These are phyloP conservation scores for Ustulina deusta DNA, from an alignment of 2,329 filamentous ascomycete species.

Conservation along the genomic window DNA sequence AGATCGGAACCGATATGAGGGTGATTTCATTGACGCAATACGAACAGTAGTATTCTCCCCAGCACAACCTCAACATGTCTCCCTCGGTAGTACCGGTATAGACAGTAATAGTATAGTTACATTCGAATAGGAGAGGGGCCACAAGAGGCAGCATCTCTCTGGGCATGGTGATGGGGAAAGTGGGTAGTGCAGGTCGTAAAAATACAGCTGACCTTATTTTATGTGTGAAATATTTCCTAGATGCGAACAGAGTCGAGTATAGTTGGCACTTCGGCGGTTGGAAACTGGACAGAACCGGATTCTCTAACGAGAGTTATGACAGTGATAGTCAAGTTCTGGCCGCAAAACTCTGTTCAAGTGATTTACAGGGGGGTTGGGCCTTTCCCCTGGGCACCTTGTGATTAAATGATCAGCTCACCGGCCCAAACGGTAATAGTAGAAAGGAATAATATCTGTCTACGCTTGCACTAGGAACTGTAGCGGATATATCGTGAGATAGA, in stretches of 20 bases:
- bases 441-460: not conserved
- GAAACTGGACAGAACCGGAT: not conserved
- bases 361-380: slow-evolving; percentile 10
- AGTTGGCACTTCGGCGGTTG: too few relatives aligned
- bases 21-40: slow-evolving; percentile 11
- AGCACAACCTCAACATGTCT: slow-evolving; percentile 1
- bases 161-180: slow-evolving; percentile 1
- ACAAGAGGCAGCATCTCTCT: not conserved
- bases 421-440: slow-evolving; percentile 9
- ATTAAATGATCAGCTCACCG: slow-evolving; percentile 5
- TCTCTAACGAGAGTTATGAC: slow-evolving; percentile 12
- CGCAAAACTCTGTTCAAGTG: slow-evolving; percentile 27
- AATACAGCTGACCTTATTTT: not conserved
- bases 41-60: slow-evolving; percentile 18
- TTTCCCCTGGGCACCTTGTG: not conserved
- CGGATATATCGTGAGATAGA: too few relatives aligned
- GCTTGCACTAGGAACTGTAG: not conserved
- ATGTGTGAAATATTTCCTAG: not conserved
- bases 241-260: too few relatives aligned
- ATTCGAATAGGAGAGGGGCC: slow-evolving; percentile 11
- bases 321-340: slow-evolving; percentile 13
- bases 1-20: slow-evolving; percentile 5
- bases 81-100: not conserved
- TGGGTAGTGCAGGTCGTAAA: not conserved
- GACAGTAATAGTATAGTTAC: not conserved